Evolutionary conservation across 106 monocot genomes (phyloP).

Genomic region (Phalaenopsis aphrodite): DNA sequence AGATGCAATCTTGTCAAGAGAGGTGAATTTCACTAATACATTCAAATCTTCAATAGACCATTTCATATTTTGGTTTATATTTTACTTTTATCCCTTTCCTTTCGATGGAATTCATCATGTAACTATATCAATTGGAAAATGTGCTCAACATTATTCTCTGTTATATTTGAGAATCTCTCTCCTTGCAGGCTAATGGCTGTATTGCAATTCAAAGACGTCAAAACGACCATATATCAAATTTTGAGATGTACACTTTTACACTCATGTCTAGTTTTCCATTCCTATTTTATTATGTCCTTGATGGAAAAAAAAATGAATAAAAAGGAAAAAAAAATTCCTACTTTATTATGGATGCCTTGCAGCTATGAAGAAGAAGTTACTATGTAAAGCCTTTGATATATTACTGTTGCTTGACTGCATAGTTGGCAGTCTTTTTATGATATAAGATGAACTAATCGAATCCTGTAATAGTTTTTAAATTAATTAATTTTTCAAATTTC

Average conservation of each 20-base stretch:
- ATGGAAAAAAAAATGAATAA: too few relatives aligned
- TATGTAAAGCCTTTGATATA: background rate
- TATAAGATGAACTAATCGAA: background rate
- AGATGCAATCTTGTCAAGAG: constrained; percentile 13
- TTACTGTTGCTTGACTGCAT: background rate
- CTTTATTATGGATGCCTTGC: background rate
- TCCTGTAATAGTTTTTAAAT: background rate
- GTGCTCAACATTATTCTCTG: background rate
- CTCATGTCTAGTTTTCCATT: background rate
- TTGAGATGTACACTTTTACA: constrained; percentile 29
- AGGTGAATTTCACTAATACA: constrained; percentile 21
- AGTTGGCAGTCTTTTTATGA: background rate
- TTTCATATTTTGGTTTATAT: background rate
- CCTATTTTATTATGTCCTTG: background rate
- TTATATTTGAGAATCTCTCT: background rate
- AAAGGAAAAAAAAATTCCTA: background rate
- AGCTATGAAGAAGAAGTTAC: background rate
- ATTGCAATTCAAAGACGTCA: constrained; percentile 9
- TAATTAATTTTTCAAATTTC: background rate
- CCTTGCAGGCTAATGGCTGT: constrained; percentile 33
- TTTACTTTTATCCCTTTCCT: background rate
- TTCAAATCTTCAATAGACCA: background rate
- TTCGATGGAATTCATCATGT: background rate
- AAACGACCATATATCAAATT: constrained; percentile 14
- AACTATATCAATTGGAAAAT: background rate